Evolutionary conservation across 352 stramenopile genomes (phyloP).

Genomic region (Globisporangium mamillatum): DNA sequence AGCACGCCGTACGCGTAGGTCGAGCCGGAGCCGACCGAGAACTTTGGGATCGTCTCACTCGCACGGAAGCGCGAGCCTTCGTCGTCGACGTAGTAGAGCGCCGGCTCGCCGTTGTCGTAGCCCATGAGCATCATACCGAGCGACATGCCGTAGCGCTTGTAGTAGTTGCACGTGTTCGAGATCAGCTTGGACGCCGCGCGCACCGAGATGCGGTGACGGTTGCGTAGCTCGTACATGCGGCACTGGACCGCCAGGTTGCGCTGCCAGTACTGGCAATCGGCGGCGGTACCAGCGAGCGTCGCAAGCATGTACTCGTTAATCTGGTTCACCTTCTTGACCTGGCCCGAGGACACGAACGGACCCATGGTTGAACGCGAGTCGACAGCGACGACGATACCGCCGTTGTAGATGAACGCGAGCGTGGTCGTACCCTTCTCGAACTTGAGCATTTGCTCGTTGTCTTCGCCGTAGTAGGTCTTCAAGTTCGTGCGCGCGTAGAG

Average conservation of each 20-base stretch:
- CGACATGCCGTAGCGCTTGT: conserved; percentile 92
- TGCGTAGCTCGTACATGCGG: conserved; percentile 98
- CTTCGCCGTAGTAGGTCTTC: conserved; percentile 95
- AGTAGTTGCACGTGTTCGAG: conserved; percentile 98
- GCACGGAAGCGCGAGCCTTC: conserved; percentile 98
- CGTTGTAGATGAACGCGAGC: conserved; percentile 99
- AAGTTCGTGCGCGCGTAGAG: conserved; percentile 96
- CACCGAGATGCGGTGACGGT: conserved; percentile 99
- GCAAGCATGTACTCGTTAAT: conserved; percentile 99
- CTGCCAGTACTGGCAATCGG: conserved; percentile 99
- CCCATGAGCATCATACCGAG: conserved; percentile 99
- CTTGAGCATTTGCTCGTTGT: conserved; percentile 94
- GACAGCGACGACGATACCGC: conserved; percentile 97
- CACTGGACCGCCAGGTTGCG: conserved; percentile 96
- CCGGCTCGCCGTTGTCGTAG: conserved; percentile 97
- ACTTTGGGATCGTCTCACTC: conserved; percentile 93
- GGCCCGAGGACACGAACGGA: conserved; percentile 97
- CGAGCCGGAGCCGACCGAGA: conserved; percentile 98
- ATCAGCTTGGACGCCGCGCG: conserved; percentile 98
- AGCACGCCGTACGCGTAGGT: conserved; percentile 99
- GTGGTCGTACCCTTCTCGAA: conserved; percentile 99
- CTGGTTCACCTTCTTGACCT: conserved; percentile 99
- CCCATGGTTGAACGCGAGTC: conserved; percentile 99
- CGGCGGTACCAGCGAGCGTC: conserved; percentile 98
- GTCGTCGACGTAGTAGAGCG: conserved; percentile 99